phyloP scores from a whole-genome alignment of 495 filamentous ascomycete species.

The Neurospora tetraspora region DNA sequence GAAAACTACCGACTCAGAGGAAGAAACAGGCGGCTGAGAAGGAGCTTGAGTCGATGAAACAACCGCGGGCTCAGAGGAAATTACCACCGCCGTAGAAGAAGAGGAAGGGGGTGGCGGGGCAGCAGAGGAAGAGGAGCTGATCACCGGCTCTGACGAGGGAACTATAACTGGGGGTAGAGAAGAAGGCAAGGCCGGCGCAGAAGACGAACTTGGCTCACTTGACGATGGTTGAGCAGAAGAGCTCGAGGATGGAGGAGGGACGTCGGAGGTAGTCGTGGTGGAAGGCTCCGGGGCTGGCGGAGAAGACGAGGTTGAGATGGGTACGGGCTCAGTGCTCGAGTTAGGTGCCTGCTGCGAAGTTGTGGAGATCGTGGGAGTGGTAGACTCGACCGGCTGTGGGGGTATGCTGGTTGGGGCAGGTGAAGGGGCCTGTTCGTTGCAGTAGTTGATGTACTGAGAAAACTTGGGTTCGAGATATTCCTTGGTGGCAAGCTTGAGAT shows the following conservation, averaged over 20 bases:
- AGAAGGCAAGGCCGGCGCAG: background rate
- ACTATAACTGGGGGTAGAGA: background rate
- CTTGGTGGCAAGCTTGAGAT: constrained; percentile 10
- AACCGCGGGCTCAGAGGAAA: background rate
- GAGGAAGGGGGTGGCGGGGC: background rate
- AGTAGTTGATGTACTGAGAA: constrained; percentile 24
- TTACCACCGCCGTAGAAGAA: background rate
- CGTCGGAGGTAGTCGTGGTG: constrained; percentile 10
- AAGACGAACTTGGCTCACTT: constrained; percentile 1
- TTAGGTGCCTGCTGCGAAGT: constrained; percentile 15
- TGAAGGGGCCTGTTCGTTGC: constrained; percentile 7
- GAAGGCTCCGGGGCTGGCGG: constrained; percentile 8
- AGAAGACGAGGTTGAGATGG: constrained; percentile 16
- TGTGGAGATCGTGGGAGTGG: constrained; percentile 11
- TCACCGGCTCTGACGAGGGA: background rate
- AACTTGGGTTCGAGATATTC: constrained; percentile 15
- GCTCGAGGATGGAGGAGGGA: background rate
- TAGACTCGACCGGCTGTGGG: constrained; percentile 11
- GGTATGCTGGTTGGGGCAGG: background rate
- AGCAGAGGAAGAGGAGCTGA: background rate
- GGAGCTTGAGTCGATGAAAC: background rate
- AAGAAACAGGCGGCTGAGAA: background rate
- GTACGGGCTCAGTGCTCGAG: constrained; percentile 11
- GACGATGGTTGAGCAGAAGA: background rate
- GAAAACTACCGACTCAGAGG: background rate